These are phyloP conservation scores for Russula emetica DNA, from an alignment of 768 basidiomycete species.

Conservation along the genomic window DNA sequence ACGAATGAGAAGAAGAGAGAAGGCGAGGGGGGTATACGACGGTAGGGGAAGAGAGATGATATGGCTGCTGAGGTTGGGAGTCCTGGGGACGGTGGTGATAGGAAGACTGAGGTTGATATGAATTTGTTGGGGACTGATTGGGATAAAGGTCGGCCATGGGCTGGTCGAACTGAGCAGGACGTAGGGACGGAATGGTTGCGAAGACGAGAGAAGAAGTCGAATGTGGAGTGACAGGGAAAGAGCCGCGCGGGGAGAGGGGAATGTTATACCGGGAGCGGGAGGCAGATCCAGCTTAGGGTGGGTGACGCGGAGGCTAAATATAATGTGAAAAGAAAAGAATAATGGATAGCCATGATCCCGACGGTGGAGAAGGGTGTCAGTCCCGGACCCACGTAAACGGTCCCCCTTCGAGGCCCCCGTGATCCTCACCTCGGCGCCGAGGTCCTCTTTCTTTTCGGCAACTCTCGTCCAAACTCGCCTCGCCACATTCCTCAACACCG, in stretches of 20 bases:
- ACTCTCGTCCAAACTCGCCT: slow-evolving; percentile 32
- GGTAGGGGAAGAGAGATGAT: slow-evolving; percentile 21
- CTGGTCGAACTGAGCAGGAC: slow-evolving; percentile 39
- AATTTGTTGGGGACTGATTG: slow-evolving; percentile 26
- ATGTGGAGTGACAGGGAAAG: slow-evolving; percentile 27
- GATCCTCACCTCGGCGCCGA: slow-evolving; percentile 42
- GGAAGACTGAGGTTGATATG: slow-evolving; percentile 22
- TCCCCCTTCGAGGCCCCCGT: slow-evolving; percentile 26
- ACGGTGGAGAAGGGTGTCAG: slow-evolving; percentile 39
- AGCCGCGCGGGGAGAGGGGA: slow-evolving; percentile 28
- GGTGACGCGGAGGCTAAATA: slow-evolving; percentile 34
- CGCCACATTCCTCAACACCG: slow-evolving; percentile 26
- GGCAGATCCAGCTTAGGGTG: slow-evolving; percentile 32
- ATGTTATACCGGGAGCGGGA: slow-evolving; percentile 31
- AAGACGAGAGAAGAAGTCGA: slow-evolving; percentile 25
- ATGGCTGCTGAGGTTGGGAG: slow-evolving; percentile 22
- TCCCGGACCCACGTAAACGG: slow-evolving; percentile 26
- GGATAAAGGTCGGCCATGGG: slow-evolving; percentile 31
- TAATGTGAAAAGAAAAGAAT: slow-evolving; percentile 32
- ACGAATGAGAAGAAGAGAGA: slow-evolving; percentile 25
- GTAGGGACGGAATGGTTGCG: slow-evolving; percentile 38
- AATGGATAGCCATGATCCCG: slow-evolving; percentile 36
- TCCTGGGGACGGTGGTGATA: slow-evolving; percentile 25
- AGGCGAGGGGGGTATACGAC: slow-evolving; percentile 25
- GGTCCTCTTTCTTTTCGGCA: slow-evolving; percentile 35